Conservation (phyloP, 768 basidiomycete genomes). For the Harrya chromipes region DNA sequence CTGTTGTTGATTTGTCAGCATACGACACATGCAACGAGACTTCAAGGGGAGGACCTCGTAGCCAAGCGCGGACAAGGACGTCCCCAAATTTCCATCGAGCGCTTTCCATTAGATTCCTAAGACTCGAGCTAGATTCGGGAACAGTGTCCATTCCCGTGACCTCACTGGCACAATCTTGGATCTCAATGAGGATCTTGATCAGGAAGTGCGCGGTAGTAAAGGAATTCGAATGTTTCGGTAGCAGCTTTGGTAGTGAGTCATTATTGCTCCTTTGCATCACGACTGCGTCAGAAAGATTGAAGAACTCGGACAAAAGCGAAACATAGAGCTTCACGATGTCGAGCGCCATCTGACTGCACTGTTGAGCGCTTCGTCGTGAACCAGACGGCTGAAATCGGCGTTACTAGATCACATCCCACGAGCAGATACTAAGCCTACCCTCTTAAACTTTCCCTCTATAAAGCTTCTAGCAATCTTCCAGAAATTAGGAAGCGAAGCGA, state of each 20-base stretch:
- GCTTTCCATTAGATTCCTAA: constrained; percentile 76
- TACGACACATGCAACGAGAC: not conserved
- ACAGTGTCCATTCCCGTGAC: constrained; percentile 77
- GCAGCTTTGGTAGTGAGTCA: constrained; percentile 43
- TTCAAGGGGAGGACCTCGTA: constrained; percentile 57
- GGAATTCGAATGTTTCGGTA: constrained; percentile 78
- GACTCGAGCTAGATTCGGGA: constrained; percentile 60
- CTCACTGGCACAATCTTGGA: constrained; percentile 85
- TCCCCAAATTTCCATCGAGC: constrained; percentile 88
- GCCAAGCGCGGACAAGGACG: constrained; percentile 73
- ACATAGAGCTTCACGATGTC: constrained; percentile 87
- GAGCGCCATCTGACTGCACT: constrained; percentile 83
- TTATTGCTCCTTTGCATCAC: constrained; percentile 50
- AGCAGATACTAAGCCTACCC: constrained; percentile 44
- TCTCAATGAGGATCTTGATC: constrained; percentile 74
- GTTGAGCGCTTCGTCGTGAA: constrained; percentile 74
- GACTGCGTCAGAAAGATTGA: constrained; percentile 75
- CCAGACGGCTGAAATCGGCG: constrained; percentile 32
- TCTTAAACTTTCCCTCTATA: constrained; percentile 90
- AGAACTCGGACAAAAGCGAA: constrained; percentile 80
- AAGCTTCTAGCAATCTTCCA: constrained; percentile 91
- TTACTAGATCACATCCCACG: not conserved
- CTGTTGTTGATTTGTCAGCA: constrained; percentile 40
- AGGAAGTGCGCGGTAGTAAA: constrained; percentile 82
- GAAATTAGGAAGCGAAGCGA: constrained; percentile 86